Conservation (phyloP, 345 rosid genomes). For the Citrus inodora region DNA sequence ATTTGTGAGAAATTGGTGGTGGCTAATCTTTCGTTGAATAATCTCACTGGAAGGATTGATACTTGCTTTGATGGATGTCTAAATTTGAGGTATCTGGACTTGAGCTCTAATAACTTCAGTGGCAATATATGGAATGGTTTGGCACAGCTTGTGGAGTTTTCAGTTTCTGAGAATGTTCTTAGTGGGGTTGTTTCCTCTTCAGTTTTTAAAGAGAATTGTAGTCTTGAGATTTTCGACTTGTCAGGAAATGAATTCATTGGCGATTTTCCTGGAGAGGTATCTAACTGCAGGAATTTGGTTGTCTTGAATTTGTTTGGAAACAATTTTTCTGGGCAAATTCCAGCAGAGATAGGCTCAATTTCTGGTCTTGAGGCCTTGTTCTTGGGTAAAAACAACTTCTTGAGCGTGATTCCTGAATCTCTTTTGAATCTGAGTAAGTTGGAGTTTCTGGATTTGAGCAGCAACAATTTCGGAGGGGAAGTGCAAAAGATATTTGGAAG, state of each 20-base stretch:
- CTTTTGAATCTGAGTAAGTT: slow-evolving; percentile 53
- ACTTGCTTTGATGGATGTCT: slow-evolving; percentile 51
- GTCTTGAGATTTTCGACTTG: slow-evolving; percentile 49
- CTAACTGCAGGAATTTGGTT: slow-evolving; percentile 53
- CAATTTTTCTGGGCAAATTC: slow-evolving; percentile 54
- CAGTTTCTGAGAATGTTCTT: slow-evolving; percentile 50
- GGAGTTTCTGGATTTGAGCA: slow-evolving; percentile 68
- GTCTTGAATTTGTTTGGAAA: slow-evolving; percentile 66
- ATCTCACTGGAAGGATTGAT: slow-evolving; percentile 57
- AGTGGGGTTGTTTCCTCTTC: slow-evolving; percentile 39
- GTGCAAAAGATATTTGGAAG: slow-evolving; percentile 70
- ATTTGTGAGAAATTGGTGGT: slow-evolving; percentile 56
- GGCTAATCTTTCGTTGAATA: slow-evolving; percentile 62
- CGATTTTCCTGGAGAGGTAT: slow-evolving; percentile 40
- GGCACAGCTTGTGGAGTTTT: slow-evolving; percentile 52
- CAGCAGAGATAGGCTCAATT: slow-evolving; percentile 59
- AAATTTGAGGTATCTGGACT: slow-evolving; percentile 58
- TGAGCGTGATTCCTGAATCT: slow-evolving; percentile 56
- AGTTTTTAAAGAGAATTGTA: slow-evolving; percentile 48
- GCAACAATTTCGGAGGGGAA: slow-evolving; percentile 57
- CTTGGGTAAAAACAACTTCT: slow-evolving; percentile 69
- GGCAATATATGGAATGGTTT: slow-evolving; percentile 62
- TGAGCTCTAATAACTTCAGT: slow-evolving; percentile 55
- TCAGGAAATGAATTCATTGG: slow-evolving; percentile 58
- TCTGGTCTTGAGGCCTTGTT: slow-evolving; percentile 53